Base-by-base conservation (phyloP, 768 basidiomycete genomes). In the Boletus rex-veris region DNA sequence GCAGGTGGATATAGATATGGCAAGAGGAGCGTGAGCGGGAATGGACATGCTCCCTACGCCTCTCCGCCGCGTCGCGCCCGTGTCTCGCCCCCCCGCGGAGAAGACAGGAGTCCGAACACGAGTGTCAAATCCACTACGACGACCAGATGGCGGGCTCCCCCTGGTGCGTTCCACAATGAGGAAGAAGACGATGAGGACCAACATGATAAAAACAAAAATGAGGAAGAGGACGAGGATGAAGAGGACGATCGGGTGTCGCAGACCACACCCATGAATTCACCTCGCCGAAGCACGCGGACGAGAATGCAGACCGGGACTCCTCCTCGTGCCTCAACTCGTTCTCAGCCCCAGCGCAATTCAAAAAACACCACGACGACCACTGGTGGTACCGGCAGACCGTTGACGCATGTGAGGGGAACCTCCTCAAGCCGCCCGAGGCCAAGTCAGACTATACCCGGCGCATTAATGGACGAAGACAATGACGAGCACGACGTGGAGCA, bases 131-230 rank as follows among this genome's bases (percentile, higher is more conserved):
- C 61, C 7, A 61, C 41, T 38, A 58, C 38, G 44, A 62, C 47
- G 1, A 45, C 37, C 51, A 64, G 9, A 55, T 50, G 53, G 71
- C 75, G 66, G 43, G 67, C 68, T 36, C 74, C 72, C 6, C 80
- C 80, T 10, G 79, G 78, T 0, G 78, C 78, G 33, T 81, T 82
- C 57, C 64, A 67, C 8, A 64, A 64, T 2, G 75, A 76, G 3
- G 77, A 77, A 1, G 73, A 70, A 1, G 73, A 70, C 3, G 60
- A 55, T 0, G 68, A 68, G 1, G 55, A 49, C 14, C 31, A 7
- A 41, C 43, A 31, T 19, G 66, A 53, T 35, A 24, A 44, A 39
- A 37, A 54, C 7, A 24, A 44, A 39, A 37, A 54, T 8, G 56
- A 58, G 21, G 30, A 73, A 3, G 71, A 50, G 5, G 48, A 54